phyloP scores from a whole-genome alignment of 2,329 filamentous ascomycete species.

The Alternaria sp. region DNA sequence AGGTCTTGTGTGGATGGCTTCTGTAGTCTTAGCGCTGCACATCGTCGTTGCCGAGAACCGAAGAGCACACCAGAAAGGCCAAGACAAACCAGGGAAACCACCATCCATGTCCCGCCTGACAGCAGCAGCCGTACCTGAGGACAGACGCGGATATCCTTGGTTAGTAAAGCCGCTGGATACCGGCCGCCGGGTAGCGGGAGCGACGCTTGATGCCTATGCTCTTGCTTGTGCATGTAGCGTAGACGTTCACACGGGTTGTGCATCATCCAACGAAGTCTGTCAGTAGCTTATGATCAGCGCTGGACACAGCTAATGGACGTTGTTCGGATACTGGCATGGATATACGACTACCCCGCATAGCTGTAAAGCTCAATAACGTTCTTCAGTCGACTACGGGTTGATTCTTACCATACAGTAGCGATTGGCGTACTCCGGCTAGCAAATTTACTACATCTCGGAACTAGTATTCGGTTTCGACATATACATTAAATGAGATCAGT shows the following conservation, averaged over 20 bases:
- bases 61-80: neutral
- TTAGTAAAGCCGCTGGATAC: neutral
- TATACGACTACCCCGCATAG: neutral
- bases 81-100: neutral
- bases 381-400: neutral
- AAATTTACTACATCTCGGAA: neutral
- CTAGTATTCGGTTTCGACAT: neutral
- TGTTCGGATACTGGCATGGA: neutral
- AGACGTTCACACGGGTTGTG: neutral
- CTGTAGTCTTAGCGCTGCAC: neutral
- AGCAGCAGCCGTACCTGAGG: neutral
- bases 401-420: neutral
- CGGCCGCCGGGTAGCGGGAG: neutral
- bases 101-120: neutral
- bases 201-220: neutral
- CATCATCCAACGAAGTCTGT: neutral
- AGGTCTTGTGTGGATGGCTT: neutral
- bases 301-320: neutral
- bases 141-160: conserved; percentile 8
- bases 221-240: neutral
- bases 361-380: neutral
- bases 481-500: neutral
- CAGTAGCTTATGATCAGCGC: neutral
- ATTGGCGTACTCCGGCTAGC: neutral
- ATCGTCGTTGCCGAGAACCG: neutral